Evolutionary conservation across 164 flowering plant species (phyloP).

Genomic region (Buxus sempervirens): DNA sequence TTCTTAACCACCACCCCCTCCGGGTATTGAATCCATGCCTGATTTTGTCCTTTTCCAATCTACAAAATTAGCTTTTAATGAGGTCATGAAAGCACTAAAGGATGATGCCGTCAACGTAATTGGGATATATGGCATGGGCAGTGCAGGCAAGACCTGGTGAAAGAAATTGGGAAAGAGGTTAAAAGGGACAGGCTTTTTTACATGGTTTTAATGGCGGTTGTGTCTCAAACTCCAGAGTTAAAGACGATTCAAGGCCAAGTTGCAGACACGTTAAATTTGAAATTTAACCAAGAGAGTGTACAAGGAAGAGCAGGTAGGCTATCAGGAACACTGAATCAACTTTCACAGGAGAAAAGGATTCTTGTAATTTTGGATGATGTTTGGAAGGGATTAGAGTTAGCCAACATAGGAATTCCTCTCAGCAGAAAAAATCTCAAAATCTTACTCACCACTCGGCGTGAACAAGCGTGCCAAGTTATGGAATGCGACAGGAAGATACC

Average conservation of each 20-base stretch:
- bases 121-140: constrained; percentile 6
- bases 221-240: background rate
- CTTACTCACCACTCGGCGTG: constrained; percentile 2
- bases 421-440: background rate
- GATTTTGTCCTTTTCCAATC: too few relatives aligned
- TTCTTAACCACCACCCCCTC: too few relatives aligned
- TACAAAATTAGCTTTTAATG: too few relatives aligned
- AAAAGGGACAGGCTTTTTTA: background rate
- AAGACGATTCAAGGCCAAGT: constrained; percentile 6
- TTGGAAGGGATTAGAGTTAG: too few relatives aligned
- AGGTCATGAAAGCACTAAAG: too few relatives aligned
- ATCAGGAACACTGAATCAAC: background rate
- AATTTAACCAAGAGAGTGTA: background rate
- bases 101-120: background rate
- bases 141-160: constrained; percentile 11
- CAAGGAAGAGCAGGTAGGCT: constrained; percentile 1
- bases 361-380: too few relatives aligned
- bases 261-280: constrained; percentile 3
- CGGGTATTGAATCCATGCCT: too few relatives aligned
- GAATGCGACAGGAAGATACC: too few relatives aligned
- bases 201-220: constrained; percentile 5
- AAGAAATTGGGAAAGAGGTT: background rate
- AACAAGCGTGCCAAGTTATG: constrained; percentile 3
- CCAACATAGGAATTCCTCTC: constrained; percentile 7
- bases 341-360: background rate